Base-by-base conservation (phyloP, 768 basidiomycete genomes). In the Panellus pusillus region DNA sequence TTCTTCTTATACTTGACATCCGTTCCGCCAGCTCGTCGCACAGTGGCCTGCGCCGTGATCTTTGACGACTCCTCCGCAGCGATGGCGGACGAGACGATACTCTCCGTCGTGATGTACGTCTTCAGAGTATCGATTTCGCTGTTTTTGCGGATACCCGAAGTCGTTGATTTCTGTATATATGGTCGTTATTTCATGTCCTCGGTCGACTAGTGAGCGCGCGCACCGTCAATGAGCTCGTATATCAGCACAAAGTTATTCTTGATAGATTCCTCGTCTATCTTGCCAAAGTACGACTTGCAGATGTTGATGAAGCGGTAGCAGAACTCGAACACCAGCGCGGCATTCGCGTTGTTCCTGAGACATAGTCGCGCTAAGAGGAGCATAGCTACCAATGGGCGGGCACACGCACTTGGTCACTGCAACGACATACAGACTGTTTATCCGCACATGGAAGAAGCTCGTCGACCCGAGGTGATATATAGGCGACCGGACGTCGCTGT, bases 1-100 rank as follows among this genome's bases (percentile, higher is more conserved):
- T 99, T 99, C 80, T 98, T 99, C 77, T 97, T 90, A 72, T 99
- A 98, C 70, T 95, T 96, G 65, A 98, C 95, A 66, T 98, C 97
- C 14, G 84, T 87, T 52, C 95, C 97, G 77, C 97, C 97, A 99
- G 68, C 89, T 96, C 29, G 91, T 98, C 27, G 91, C 88, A 1
- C 97, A 0, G 97, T 99, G 9, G 97, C 96, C 75, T 99, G 97
- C 9, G 83, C 86, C 0, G 97, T 98, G 57, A 99, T 98, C 70
- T 94, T 97, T 13, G 93, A 91, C 17, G 94, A 96, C 63, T 98
- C 95, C 70, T 98, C 97, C 93, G 89, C 86, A 38, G 89, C 91
- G 56, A 88, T 82, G n/a, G 87, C 81, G 4, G 91, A 79, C 4
- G 87, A 90, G 56, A 95, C 87, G 39, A 98, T 86, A 60, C 94